Percentiles rank a stretch among this genome's conserved stretches.
phyloP scores from a whole-genome alignment of 2,329 filamentous ascomycete species.

The Colletotrichum shisoi region DNA sequence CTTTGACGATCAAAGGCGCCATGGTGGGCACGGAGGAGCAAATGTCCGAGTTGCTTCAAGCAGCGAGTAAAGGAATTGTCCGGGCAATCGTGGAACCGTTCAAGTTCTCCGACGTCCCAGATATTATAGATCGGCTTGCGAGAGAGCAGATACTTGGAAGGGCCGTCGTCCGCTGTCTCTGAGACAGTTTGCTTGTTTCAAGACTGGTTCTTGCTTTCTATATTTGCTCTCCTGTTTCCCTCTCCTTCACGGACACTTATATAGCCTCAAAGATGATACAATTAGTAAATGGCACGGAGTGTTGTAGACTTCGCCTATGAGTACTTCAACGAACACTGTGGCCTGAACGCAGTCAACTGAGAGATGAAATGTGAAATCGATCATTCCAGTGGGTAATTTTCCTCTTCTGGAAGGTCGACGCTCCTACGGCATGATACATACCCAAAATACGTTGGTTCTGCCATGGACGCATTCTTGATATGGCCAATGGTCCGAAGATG shows the following conservation, averaged over 20 bases:
- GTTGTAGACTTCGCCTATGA: too few species aligned
- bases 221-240: too few species aligned
- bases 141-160: slow-evolving; percentile 1
- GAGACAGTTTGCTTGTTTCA: neutral
- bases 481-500: neutral
- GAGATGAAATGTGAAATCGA: too few species aligned
- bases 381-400: too few species aligned
- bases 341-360: too few species aligned
- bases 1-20: slow-evolving; percentile 34
- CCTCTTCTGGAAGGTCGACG: neutral
- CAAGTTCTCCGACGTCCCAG: neutral
- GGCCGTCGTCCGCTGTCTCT: neutral
- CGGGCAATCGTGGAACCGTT: neutral
- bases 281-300: too few species aligned
- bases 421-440: neutral
- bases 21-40: slow-evolving; percentile 21
- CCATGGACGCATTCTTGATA: neutral
- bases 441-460: neutral
- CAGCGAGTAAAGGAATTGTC: slow-evolving; percentile 1
- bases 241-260: too few species aligned
- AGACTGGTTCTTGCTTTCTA: too few species aligned
- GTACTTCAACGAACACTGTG: too few species aligned
- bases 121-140: neutral
- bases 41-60: slow-evolving; percentile 3
- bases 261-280: too few species aligned